phyloP scores from a whole-genome alignment of 257 asterid genomes.

The Jaltomata sinuosa region DNA sequence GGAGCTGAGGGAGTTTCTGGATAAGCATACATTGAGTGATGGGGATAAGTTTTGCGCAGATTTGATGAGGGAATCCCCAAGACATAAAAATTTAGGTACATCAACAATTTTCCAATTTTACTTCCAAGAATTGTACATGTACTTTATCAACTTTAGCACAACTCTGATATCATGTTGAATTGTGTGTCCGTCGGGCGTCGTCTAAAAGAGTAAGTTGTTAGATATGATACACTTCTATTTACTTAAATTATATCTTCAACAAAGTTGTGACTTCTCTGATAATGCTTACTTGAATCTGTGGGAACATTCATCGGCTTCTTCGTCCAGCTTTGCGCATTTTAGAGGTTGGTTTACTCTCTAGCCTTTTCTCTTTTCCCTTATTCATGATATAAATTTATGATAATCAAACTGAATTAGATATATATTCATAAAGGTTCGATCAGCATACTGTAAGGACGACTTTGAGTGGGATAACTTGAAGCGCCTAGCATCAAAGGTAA shows the following conservation, averaged over 20 bases:
- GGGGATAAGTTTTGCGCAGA: constrained; percentile 79
- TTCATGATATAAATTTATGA: background rate
- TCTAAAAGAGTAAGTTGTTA: background rate
- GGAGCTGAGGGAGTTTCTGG: constrained; percentile 62
- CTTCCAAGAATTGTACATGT: background rate
- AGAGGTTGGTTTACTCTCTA: constrained; percentile 45
- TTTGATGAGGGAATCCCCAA: constrained; percentile 70
- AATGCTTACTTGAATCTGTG: background rate
- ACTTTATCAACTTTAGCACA: background rate
- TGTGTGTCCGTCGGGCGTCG: background rate
- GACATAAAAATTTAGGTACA: constrained; percentile 57
- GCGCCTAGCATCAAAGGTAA: constrained; percentile 55
- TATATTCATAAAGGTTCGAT: constrained; percentile 52
- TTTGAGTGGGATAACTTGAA: constrained; percentile 89
- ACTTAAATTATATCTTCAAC: too few species aligned
- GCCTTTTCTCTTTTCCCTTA: background rate
- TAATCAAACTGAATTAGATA: background rate
- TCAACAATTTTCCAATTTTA: background rate
- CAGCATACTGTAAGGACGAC: constrained; percentile 72
- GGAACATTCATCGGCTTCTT: background rate
- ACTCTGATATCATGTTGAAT: background rate
- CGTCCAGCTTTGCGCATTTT: constrained; percentile 64
- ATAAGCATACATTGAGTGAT: constrained; percentile 44
- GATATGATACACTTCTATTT: background rate
- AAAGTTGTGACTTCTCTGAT: background rate